Evolutionary conservation across 163 green algal species (phyloP), one percentile per base, ranked within the genome.

Genomic region (Volvox carteri): DNA sequence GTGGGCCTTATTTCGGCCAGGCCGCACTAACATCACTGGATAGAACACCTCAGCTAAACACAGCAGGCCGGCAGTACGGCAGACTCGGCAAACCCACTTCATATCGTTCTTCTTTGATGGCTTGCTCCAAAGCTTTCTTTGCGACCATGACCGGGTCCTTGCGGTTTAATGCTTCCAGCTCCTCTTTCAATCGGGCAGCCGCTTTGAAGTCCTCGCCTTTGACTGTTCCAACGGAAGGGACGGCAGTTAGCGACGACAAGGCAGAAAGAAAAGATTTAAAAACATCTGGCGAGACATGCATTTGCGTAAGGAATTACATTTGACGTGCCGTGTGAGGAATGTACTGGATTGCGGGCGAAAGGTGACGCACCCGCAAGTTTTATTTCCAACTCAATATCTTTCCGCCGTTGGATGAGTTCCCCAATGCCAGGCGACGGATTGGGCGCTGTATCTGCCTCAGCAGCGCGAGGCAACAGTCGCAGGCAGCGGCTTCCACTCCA

Each of bases 51-150:
- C n/a, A n/a, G n/a, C n/a, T n/a, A n/a, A n/a, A 65, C 7, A 65
- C 5, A 65, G 28, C 3, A 65, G 54, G 25, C 25, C 54, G 54
- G 54, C 8, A 65, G 28, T 65, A 2, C 54, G 12, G 16, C 50
- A 58, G 16, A 25, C 50, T 16, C 54, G n/a, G 7, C 54, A 65
- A 65, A 30, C 75, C 75, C 67, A 79, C 81, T 68, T 89, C 37
- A n/a, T 89, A 89, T 21, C 84, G 84, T 42, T 89, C 84, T 37
- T 81, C 84, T 16, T 39, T 41, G n/a, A 89, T 83, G 21, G 84
- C 68, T 44, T 12, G 18, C 70, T 89, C 50, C 68, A 89, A 46
- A 4, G 50, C 68, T 21, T 54, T 46, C 41, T 76, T 83, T 1
- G 84, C 84, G 12, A 50, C 14, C 54, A 83, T 75, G 5, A 89